Base-by-base conservation (phyloP, 805 yeast genomes). In the Barnettozyma sucrosica region DNA sequence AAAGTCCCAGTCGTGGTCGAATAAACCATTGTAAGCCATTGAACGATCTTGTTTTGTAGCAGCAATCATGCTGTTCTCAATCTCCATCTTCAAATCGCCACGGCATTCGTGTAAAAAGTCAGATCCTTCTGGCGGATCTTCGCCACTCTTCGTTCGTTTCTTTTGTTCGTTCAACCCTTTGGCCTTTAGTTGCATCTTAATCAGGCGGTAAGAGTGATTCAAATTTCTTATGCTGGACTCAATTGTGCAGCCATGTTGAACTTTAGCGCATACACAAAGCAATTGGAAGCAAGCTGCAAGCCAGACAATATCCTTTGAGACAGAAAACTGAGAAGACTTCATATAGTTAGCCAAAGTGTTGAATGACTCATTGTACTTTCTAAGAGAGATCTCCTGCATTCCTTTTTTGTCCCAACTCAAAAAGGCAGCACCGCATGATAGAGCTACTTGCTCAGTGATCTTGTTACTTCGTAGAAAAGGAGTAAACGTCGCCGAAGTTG, bases 391-490 rank as follows among this genome's bases (percentile, higher is more conserved):
- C 13, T 51, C 41, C 14, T 58, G 45, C 49, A 67, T 52, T 4
- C 58, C 63, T 1, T 59, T 57, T 20, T 62, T 58, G 13, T 59
- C 56, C 58, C 67, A 67, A 5, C 67, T 65, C 11, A 71, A 48
- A 50, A 57, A 70, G 0, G 74, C 55, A 4, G 72, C 69, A 8
- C 76, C 77, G 56, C 75, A 71, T 10, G 73, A 68, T 42, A 60
- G 55, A 18, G 70, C 70, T 3, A 72, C 61, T n/a, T 57, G 58
- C 44, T 61, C 56, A 39, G 70, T 49, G 6, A 65, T 54, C 3
- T 55, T 47, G 40, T 68, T 69, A 11, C 51, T 50, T 4, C 7
- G 28, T 6, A 68, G 66, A 7, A 64, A 62, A 1, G 74, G 72
- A 1, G 72, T 55, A 50, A 71, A 71, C 1, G 71, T 66, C 0